phyloP scores from a whole-genome alignment of 257 asterid species.

The Mentha longifolia region DNA sequence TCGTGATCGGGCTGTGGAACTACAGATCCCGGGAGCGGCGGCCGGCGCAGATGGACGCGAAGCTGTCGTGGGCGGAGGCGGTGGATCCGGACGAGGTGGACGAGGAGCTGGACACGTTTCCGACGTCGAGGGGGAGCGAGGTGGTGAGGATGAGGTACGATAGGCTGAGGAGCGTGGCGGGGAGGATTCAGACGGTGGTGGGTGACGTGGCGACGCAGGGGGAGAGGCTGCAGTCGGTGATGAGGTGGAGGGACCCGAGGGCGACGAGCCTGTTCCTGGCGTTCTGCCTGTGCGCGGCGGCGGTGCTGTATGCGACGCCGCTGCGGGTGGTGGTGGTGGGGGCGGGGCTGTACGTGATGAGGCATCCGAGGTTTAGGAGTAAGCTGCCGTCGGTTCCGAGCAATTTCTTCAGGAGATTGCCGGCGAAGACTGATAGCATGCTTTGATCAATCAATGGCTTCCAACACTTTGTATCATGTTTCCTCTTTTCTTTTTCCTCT shows the following conservation, averaged over 20 bases:
- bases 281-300: conserved; percentile 65
- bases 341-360: conserved; percentile 55
- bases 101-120: conserved; percentile 80
- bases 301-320: conserved; percentile 59
- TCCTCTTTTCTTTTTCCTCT: neutral
- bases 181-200: no score
- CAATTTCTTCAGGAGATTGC: conserved; percentile 73
- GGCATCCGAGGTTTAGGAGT: conserved; percentile 81
- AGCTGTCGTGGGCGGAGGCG: conserved; percentile 71
- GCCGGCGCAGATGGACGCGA: conserved; percentile 79
- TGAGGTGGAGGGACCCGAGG: conserved; percentile 82
- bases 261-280: conserved; percentile 68
- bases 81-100: conserved; percentile 73
- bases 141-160: conserved; percentile 70
- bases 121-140: conserved; percentile 51
- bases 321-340: conserved; percentile 51
- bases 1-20: conserved; percentile 72
- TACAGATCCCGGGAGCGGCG: conserved; percentile 61
- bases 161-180: conserved; percentile 70
- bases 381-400: conserved; percentile 68
- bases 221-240: conserved; percentile 65
- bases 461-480: no score
- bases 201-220: conserved; percentile 81
- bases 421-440: conserved; percentile 68
- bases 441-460: conserved; percentile 38